Conservation (phyloP, 352 stramenopile species). For the Phytopythium helicoides region DNA sequence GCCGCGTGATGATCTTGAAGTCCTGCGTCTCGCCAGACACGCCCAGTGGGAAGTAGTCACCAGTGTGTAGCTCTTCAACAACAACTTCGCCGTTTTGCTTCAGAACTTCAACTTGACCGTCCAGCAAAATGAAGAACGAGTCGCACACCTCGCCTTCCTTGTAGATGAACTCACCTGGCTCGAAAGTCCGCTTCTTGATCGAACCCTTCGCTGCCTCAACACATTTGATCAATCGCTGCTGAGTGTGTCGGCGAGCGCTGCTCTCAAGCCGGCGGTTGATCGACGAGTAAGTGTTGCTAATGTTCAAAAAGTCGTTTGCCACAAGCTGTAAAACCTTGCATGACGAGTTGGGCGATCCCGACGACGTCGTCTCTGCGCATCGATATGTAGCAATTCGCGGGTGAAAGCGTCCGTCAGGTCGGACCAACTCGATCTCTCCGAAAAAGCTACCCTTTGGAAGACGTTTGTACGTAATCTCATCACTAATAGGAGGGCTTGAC, state of each 20-base stretch:
- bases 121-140: slow-evolving; percentile 78
- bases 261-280: slow-evolving; percentile 69
- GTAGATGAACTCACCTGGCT: slow-evolving; percentile 69
- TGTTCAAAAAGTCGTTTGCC: slow-evolving; percentile 74
- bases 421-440: slow-evolving; percentile 74
- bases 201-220: slow-evolving; percentile 70
- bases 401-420: slow-evolving; percentile 61
- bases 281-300: slow-evolving; percentile 69
- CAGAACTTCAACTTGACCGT: slow-evolving; percentile 71
- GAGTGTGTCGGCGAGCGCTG: slow-evolving; percentile 56
- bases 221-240: slow-evolving; percentile 74
- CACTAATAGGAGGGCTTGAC: slow-evolving; percentile 11
- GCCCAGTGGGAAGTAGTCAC: slow-evolving; percentile 81
- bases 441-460: slow-evolving; percentile 78
- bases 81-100: slow-evolving; percentile 63
- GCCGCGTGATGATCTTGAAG: slow-evolving; percentile 65
- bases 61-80: slow-evolving; percentile 64
- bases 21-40: slow-evolving; percentile 65
- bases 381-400: slow-evolving; percentile 72
- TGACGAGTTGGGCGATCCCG: slow-evolving; percentile 16
- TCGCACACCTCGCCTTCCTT: slow-evolving; percentile 73
- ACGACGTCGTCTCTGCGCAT: slow-evolving; percentile 33
- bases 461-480: slow-evolving; percentile 58
- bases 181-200: slow-evolving; percentile 60
- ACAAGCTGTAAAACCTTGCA: slow-evolving; percentile 82